Evolutionary conservation across 257 asterid species (phyloP).

Genomic region (Nicotiana attenuata): DNA sequence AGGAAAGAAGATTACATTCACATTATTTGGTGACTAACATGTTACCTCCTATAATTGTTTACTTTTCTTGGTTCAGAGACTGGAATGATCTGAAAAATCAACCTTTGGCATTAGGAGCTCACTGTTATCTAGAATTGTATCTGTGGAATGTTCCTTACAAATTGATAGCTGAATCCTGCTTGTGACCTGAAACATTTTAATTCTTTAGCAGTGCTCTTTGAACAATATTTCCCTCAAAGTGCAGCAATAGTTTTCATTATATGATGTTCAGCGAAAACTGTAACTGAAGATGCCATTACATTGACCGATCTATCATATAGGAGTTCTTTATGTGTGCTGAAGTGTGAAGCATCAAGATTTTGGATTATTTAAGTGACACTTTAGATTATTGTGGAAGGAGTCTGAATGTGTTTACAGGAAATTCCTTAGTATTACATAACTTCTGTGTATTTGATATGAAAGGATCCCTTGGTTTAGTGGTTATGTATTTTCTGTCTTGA

Average conservation of each 20-base stretch:
- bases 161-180: not conserved
- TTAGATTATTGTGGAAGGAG: not conserved
- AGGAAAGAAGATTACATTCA: not conserved
- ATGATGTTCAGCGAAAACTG: not conserved
- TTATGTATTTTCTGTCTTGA: slow-evolving; percentile 5
- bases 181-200: not conserved
- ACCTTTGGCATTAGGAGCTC: not conserved
- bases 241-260: not conserved
- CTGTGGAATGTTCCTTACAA: not conserved
- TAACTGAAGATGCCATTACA: not conserved
- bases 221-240: slow-evolving; percentile 4
- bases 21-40: not conserved
- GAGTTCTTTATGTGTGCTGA: not conserved
- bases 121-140: not conserved
- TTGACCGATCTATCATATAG: not conserved
- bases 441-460: not conserved
- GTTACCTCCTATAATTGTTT: not conserved
- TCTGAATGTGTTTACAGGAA: not conserved
- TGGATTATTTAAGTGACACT: not conserved
- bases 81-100: not conserved
- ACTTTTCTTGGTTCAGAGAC: not conserved
- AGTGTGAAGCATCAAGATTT: not conserved
- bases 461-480: not conserved
- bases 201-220: not conserved
- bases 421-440: not conserved